phyloP scores from a whole-genome alignment of 2,329 filamentous ascomycete genomes.

The Aspergillus floridensis region DNA sequence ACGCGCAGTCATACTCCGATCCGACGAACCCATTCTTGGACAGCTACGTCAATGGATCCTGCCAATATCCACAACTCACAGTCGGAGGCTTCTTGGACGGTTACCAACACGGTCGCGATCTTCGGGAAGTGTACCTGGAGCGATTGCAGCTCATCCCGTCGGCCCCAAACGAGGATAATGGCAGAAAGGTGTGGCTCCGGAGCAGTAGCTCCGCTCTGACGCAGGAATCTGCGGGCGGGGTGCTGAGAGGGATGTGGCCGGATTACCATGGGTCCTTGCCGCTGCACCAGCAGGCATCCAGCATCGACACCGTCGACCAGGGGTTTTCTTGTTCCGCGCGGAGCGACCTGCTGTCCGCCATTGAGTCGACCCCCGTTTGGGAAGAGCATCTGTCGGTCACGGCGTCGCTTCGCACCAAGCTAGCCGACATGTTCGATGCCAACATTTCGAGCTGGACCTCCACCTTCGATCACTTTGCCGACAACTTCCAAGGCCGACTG shows the following conservation, averaged over 20 bases:
- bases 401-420: slow-evolving; percentile 23
- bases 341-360: slow-evolving; percentile 19
- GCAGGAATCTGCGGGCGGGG: slow-evolving; percentile 37
- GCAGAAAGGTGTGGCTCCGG: slow-evolving; percentile 34
- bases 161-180: slow-evolving; percentile 21
- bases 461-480: slow-evolving; percentile 41
- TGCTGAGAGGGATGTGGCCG: slow-evolving; percentile 41
- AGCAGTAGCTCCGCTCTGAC: slow-evolving; percentile 38
- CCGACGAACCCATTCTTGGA: slow-evolving; percentile 34
- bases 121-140: slow-evolving; percentile 33
- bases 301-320: slow-evolving; percentile 37
- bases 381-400: slow-evolving; percentile 37
- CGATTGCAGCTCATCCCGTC: slow-evolving; percentile 33
- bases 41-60: slow-evolving; percentile 33
- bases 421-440: slow-evolving; percentile 35
- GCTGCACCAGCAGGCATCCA: slow-evolving; percentile 37
- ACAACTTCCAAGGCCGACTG: slow-evolving; percentile 42
- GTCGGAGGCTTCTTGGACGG: slow-evolving; percentile 40
- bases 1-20: slow-evolving; percentile 39
- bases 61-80: slow-evolving; percentile 42
- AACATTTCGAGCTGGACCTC: slow-evolving; percentile 29
- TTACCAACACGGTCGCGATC: slow-evolving; percentile 37
- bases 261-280: slow-evolving; percentile 31
- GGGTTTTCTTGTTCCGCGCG: slow-evolving; percentile 35
- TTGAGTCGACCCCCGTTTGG: slow-evolving; percentile 35